phyloP scores from a whole-genome alignment of 805 yeast genomes.

The Kodamaea leandrae region DNA sequence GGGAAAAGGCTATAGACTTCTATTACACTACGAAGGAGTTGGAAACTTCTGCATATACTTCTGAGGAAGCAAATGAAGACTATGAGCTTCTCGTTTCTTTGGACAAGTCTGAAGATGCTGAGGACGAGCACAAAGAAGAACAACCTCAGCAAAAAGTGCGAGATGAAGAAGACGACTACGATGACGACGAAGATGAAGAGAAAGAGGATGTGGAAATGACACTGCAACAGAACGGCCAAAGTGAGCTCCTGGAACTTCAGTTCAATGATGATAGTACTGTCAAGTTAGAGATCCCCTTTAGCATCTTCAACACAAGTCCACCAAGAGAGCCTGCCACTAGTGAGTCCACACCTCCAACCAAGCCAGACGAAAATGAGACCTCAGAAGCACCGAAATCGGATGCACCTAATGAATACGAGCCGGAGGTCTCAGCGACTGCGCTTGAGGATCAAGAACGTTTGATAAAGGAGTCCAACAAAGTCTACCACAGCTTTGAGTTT shows the following conservation, averaged over 20 bases:
- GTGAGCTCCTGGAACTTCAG: constrained; percentile 7
- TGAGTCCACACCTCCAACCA: not conserved
- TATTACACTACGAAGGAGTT: constrained; percentile 26
- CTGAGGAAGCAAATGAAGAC: constrained; percentile 36
- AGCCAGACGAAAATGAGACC: not conserved
- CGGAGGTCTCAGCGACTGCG: constrained; percentile 9
- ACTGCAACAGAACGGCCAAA: constrained; percentile 10
- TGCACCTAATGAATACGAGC: constrained; percentile 5
- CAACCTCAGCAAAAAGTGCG: constrained; percentile 17
- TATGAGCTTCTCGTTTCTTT: constrained; percentile 34
- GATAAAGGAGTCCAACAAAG: constrained; percentile 64
- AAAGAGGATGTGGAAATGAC: constrained; percentile 28
- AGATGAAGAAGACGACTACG: constrained; percentile 38
- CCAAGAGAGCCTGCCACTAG: not conserved
- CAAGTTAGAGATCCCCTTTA: constrained; percentile 34
- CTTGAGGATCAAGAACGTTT: constrained; percentile 42
- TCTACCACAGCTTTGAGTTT: constrained; percentile 73
- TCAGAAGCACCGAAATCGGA: constrained; percentile 3
- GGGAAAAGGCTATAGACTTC: constrained; percentile 66
- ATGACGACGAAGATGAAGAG: constrained; percentile 18
- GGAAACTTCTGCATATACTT: constrained; percentile 14
- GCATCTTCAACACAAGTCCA: constrained; percentile 16
- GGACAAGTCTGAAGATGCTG: constrained; percentile 25
- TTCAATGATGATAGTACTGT: constrained; percentile 30
- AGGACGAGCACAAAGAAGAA: constrained; percentile 11